Evolutionary conservation across 1,284 basidiomycete species (phyloP).

Genomic region (Volvariella surrecta): DNA sequence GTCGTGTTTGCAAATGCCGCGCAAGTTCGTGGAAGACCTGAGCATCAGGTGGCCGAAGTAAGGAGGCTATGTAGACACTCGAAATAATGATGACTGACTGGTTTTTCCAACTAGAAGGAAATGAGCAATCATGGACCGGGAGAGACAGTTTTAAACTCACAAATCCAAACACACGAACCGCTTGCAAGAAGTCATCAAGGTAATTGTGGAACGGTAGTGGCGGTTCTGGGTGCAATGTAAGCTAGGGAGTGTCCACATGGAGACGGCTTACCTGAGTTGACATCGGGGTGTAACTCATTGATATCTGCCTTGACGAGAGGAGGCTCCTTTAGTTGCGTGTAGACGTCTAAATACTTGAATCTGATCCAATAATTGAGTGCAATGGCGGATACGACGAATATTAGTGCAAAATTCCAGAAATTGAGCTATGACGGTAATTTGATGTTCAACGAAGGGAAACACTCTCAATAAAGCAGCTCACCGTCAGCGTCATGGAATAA

Average conservation of each 20-base stretch:
- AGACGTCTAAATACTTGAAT: constrained; percentile 72
- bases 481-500: constrained; percentile 83
- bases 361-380: constrained; percentile 79
- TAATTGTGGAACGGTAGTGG: constrained; percentile 86
- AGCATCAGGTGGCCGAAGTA: neutral
- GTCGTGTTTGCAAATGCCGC: constrained; percentile 84
- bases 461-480: constrained; percentile 23
- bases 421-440: constrained; percentile 48
- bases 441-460: neutral
- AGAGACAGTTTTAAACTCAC: constrained; percentile 22
- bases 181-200: constrained; percentile 90
- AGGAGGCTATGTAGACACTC: neutral
- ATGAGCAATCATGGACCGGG: constrained; percentile 4
- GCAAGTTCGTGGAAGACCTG: constrained; percentile 93
- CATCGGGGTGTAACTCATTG: constrained; percentile 79
- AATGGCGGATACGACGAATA: constrained; percentile 61
- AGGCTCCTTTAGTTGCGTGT: constrained; percentile 78
- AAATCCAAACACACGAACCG: constrained; percentile 92
- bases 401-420: constrained; percentile 79
- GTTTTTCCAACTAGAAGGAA: constrained; percentile 68
- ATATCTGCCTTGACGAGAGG: constrained; percentile 74
- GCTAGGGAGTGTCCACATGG: neutral
- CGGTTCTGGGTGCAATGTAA: constrained; percentile 33
- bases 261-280: constrained; percentile 48
- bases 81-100: constrained; percentile 42